phyloP scores from a whole-genome alignment of 108 stramenopile species.

The Nannochloropsis salina region DNA sequence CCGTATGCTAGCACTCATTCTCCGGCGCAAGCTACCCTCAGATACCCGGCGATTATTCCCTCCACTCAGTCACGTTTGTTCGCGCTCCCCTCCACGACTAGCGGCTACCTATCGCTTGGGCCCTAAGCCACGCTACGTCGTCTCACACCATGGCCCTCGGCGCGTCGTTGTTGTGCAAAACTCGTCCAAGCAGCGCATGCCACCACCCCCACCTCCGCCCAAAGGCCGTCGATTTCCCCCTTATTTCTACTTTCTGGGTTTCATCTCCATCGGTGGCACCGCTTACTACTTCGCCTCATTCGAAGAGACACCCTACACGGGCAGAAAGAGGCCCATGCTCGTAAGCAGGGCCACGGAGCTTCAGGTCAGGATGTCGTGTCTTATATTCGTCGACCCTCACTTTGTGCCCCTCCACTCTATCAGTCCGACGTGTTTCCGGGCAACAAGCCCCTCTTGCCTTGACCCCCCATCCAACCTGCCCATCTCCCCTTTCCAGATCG shows the following conservation, averaged over 20 bases:
- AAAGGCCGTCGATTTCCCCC: background rate
- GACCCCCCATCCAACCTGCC: background rate
- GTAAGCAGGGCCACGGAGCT: background rate
- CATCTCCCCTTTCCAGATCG: background rate
- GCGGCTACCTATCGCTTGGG: too few relatives aligned
- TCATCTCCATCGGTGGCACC: constrained; percentile 12
- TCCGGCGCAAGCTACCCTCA: too few relatives aligned
- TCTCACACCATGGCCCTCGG: constrained; percentile 9
- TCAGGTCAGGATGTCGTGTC: background rate
- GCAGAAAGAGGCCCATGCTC: background rate
- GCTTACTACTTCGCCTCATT: background rate
- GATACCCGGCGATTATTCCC: too few relatives aligned
- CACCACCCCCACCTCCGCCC: background rate
- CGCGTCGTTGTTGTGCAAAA: background rate
- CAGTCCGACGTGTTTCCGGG: too few relatives aligned
- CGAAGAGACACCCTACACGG: constrained; percentile 3
- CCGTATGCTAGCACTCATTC: too few relatives aligned
- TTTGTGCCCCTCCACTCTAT: too few relatives aligned
- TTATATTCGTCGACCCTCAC: background rate
- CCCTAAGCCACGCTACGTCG: background rate
- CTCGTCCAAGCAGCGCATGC: background rate
- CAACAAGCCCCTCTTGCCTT: background rate
- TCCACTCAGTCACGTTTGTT: too few relatives aligned
- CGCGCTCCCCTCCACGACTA: too few relatives aligned
- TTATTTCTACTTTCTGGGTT: background rate